phyloP scores from a whole-genome alignment of 768 basidiomycete species.

The Tephrocybe rancida region DNA sequence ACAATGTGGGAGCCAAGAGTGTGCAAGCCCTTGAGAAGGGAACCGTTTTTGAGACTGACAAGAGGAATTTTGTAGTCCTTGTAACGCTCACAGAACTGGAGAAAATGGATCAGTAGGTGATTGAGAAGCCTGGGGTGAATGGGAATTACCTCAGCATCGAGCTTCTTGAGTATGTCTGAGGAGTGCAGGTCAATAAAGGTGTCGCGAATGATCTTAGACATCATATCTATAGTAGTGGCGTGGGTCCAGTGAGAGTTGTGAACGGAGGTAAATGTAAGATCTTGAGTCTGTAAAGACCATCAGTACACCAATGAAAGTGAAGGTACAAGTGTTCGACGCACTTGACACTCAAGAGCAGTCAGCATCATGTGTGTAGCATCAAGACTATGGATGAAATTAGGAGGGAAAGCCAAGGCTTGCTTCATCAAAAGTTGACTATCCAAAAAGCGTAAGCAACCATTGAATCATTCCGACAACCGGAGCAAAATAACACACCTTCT shows the following conservation, averaged over 20 bases:
- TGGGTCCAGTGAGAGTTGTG: constrained; percentile 99
- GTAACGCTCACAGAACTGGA: constrained; percentile 80
- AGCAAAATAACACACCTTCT: constrained; percentile 47
- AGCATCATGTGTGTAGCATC: constrained; percentile 99
- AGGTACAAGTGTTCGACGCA: constrained; percentile 35
- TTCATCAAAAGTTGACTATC: constrained; percentile 77
- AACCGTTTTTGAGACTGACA: constrained; percentile 38
- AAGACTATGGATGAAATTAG: constrained; percentile 96
- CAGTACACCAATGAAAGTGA: constrained; percentile 1
- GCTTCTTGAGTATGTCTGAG: constrained; percentile 75
- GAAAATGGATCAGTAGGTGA: constrained; percentile 2
- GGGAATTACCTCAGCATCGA: constrained; percentile 69
- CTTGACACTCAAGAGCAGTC: constrained; percentile 88
- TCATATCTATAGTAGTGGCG: constrained; percentile 79
- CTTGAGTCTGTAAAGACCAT: constrained; percentile 51
- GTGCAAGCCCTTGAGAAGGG: constrained; percentile 41
- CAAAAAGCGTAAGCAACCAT: constrained; percentile 5
- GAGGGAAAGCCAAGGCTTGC: constrained; percentile 97
- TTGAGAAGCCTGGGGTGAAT: neutral
- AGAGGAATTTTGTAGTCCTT: constrained; percentile 70
- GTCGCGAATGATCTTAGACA: constrained; percentile 89
- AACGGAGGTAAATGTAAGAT: constrained; percentile 89
- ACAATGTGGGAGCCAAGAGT: constrained; percentile 47
- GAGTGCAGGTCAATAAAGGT: constrained; percentile 93
- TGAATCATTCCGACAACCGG: neutral